These are phyloP conservation scores for Ceratocystis colombiana DNA, from an alignment of 2,329 filamentous ascomycete genomes.

Conservation along the genomic window DNA sequence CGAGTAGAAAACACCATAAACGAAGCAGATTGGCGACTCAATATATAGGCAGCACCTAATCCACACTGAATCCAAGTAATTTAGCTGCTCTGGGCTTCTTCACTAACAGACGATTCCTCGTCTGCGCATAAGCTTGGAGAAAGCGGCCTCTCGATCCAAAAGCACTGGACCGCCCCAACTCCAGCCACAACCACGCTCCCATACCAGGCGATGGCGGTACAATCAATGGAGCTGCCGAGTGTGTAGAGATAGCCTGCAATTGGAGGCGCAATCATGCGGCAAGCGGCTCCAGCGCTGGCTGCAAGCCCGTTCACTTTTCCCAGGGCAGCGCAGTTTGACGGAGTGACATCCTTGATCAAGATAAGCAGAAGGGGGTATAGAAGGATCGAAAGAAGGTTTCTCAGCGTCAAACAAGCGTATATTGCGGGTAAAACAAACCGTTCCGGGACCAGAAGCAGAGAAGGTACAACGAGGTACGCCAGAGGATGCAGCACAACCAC, in stretches of 20 bases:
- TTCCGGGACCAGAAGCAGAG: constrained; percentile 46
- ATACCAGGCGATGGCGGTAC: constrained; percentile 54
- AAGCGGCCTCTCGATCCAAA: constrained; percentile 38
- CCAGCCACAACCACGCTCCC: constrained; percentile 48
- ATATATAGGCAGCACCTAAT: no score
- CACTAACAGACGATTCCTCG: constrained; percentile 27
- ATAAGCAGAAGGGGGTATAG: constrained; percentile 58
- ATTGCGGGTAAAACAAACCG: constrained; percentile 46
- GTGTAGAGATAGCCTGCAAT: constrained; percentile 54
- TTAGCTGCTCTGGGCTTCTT: background rate
- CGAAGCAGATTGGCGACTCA: background rate
- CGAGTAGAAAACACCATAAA: background rate
- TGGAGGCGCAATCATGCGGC: constrained; percentile 57
- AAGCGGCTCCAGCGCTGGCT: constrained; percentile 55
- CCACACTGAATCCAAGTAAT: background rate
- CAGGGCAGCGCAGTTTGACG: constrained; percentile 41
- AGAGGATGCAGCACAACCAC: constrained; percentile 52
- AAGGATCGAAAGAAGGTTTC: constrained; percentile 52
- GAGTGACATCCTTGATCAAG: constrained; percentile 56
- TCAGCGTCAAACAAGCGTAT: constrained; percentile 47
- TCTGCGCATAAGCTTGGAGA: constrained; percentile 25
- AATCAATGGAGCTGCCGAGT: constrained; percentile 46
- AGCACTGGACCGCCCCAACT: constrained; percentile 51
- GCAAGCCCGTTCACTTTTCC: constrained; percentile 58
- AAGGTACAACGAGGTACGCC: constrained; percentile 50